Conservation (phyloP, 2,329 filamentous ascomycete species). For the Sclerotinia glacialis region DNA sequence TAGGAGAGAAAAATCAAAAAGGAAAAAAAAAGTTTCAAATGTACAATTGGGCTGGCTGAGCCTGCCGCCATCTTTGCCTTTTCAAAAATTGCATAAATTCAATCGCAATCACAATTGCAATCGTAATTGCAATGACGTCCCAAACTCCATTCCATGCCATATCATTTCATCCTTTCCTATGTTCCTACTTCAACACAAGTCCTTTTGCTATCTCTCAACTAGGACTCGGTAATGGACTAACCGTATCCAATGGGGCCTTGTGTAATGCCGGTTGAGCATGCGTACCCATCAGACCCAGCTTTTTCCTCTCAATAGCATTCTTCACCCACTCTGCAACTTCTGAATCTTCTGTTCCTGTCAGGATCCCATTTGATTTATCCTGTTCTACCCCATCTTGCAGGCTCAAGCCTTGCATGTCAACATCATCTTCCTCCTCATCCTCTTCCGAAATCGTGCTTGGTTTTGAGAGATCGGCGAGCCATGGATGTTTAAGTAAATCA, state of each 20-base stretch:
- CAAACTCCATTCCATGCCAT: constrained; percentile 10
- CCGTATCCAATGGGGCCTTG: constrained; percentile 75
- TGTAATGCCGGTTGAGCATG: constrained; percentile 77
- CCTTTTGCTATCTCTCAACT: not conserved
- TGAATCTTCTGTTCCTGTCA: constrained; percentile 54
- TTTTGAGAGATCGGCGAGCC: constrained; percentile 74
- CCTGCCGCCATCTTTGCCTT: not conserved
- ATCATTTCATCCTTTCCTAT: not conserved
- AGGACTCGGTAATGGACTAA: constrained; percentile 48
- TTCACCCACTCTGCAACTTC: constrained; percentile 88
- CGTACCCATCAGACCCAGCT: constrained; percentile 53
- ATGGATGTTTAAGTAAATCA: constrained; percentile 83
- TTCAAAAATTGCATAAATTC: not conserved
- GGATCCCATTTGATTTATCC: not conserved
- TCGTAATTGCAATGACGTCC: not conserved
- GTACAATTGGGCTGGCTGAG: not conserved
- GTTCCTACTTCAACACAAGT: not conserved
- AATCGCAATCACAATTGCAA: not conserved
- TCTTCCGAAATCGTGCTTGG: constrained; percentile 72
- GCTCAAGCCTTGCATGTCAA: constrained; percentile 34
- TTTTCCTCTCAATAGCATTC: constrained; percentile 64
- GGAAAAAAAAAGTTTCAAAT: not conserved
- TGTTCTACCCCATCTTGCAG: not conserved
- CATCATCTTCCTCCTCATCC: constrained; percentile 48
- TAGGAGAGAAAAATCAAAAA: not conserved